phyloP scores from a whole-genome alignment of 306 rosid genomes.

The Malus domestica region ASM211411v1 NC_041794.1:36917001-36917500 shows the following conservation, averaged over 20 bases:
- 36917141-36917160: conserved; percentile 89
- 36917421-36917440: conserved; percentile 98
- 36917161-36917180: conserved; percentile 95
- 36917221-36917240: conserved; percentile 73
- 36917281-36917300: neutral
- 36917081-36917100: conserved; percentile 59
- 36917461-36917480: conserved; percentile 87
- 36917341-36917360: conserved; percentile 79
- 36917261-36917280: neutral
- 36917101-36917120: conserved; percentile 69
- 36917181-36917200: conserved; percentile 51
- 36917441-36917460: conserved; percentile 88
- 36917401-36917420: conserved; percentile 84
- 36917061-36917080: conserved; percentile 84
- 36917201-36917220: conserved; percentile 67
- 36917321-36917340: conserved; percentile 57
- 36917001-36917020: neutral
- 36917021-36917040: conserved; percentile 55
- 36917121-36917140: conserved; percentile 84
- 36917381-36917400: conserved; percentile 87
- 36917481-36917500: conserved; percentile 16
- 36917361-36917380: conserved; percentile 87
- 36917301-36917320: neutral
- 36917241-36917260: conserved; percentile 34
- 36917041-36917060: conserved; percentile 81